Evolutionary conservation across 2,329 filamentous ascomycete species (phyloP), one percentile per base, ranked within the genome.

Genomic region (Penicillium olsonii): DNA sequence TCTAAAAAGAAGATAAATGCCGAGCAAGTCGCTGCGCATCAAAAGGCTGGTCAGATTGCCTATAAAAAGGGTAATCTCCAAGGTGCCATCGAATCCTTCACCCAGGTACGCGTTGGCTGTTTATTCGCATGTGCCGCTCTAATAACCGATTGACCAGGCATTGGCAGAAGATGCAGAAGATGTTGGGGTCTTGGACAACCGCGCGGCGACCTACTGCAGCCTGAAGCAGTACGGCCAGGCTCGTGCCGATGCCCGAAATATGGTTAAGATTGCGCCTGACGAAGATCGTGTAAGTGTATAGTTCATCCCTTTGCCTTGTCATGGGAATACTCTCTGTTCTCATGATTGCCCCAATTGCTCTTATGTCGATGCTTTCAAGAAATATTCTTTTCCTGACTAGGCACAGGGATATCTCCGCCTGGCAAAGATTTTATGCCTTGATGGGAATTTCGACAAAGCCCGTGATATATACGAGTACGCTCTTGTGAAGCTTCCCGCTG

Each of bases 391-490:
- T n/a, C n/a, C 33, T 35, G 15, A 39, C 14, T 22, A 5, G n/a
- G 8, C 5, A 20, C 22, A 49, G 47, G 47, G 47, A 9, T 49
- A 45, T 35, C 5, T 49, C 9, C 47, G 47, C 18, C 42, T 17
- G 4, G 47, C 34, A 3, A 45, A 49, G 14, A 58, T 72, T 15
- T 66, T 76, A 17, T 56, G 68, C 24, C 47, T 70, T 52, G 75
- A 78, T 68, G 71, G 73, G 8, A 82, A 78, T 57, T 62, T 68
- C 3, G 71, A 76, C 18, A 75, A 74, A 24, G 83, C 83, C 5
- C 57, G 80, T 5, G 73, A 76, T 5, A 76, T 84, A 24, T 84
- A 84, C 62, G 72, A 77, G 29, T 78, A 81, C 58, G 83, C 79
- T 17, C 67, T 84, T 53, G 78, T 77, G 51, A 74, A 70, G 37